Evolutionary conservation across 1,284 basidiomycete genomes (phyloP).

Genomic region (Apiotrichum domesticum): DNA sequence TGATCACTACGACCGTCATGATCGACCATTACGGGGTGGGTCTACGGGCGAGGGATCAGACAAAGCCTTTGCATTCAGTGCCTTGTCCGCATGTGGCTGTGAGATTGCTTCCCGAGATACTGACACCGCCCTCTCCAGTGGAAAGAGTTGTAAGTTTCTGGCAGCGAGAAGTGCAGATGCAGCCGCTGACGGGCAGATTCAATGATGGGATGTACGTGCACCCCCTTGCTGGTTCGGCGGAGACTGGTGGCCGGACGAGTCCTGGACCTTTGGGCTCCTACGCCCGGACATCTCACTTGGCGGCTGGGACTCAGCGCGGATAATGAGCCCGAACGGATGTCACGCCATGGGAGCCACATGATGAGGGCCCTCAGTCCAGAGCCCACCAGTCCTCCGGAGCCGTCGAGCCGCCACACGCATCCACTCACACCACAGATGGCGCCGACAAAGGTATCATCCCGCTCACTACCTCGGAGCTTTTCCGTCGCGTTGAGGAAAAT

Average conservation of each 20-base stretch:
- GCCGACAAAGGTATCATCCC: slow-evolving; percentile 97
- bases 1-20: too few relatives aligned
- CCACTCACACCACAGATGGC: slow-evolving; percentile 58
- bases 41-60: too few relatives aligned
- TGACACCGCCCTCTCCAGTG: slow-evolving; percentile 22
- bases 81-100: too few relatives aligned
- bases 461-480: slow-evolving; percentile 86
- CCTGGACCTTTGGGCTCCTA: too few relatives aligned
- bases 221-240: neutral
- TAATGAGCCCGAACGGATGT: too few relatives aligned
- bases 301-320: too few relatives aligned
- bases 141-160: slow-evolving; percentile 41
- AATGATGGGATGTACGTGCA: slow-evolving; percentile 93
- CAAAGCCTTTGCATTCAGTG: too few relatives aligned
- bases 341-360: too few relatives aligned
- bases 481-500: slow-evolving; percentile 71
- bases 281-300: too few relatives aligned
- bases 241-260: too few relatives aligned
- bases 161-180: neutral
- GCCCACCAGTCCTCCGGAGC: neutral
- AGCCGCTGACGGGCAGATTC: slow-evolving; percentile 50
- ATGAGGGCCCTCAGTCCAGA: too few relatives aligned
- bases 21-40: too few relatives aligned
- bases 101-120: neutral
- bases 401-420: neutral